Conservation (phyloP, 345 rosid genomes). For the Lepidium didymum region DNA sequence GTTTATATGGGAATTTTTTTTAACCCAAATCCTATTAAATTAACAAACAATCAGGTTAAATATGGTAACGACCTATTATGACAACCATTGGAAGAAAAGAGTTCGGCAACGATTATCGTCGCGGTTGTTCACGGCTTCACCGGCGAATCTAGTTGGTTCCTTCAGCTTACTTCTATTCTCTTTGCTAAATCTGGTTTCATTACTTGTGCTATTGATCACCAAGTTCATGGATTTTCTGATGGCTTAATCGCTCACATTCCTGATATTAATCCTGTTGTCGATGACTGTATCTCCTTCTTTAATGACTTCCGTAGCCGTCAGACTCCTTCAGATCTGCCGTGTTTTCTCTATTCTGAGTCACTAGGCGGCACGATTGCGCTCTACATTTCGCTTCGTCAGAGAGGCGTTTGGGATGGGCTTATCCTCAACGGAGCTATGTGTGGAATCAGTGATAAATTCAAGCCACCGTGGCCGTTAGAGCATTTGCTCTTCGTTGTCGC, state of each 20-base stretch:
- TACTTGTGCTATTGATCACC: constrained; percentile 89
- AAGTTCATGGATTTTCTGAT: constrained; percentile 95
- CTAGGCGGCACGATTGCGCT: constrained; percentile 89
- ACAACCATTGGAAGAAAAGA: too few species aligned
- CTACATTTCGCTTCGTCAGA: constrained; percentile 67
- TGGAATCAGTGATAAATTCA: constrained; percentile 84
- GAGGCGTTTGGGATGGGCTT: constrained; percentile 70
- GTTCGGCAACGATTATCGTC: constrained; percentile 14
- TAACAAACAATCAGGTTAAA: too few species aligned
- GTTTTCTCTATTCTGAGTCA: constrained; percentile 81
- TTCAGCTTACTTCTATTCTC: constrained; percentile 66
- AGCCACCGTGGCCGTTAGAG: constrained; percentile 97
- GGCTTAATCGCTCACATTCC: constrained; percentile 75
- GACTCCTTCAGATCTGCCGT: constrained; percentile 47
- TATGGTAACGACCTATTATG: too few species aligned
- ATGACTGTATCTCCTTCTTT: constrained; percentile 73
- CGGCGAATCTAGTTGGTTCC: constrained; percentile 77
- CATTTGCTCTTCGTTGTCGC: constrained; percentile 60
- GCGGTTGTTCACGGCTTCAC: constrained; percentile 95
- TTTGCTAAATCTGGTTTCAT: constrained; percentile 76
- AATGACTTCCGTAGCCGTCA: constrained; percentile 47
- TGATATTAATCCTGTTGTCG: constrained; percentile 69
- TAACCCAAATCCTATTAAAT: too few species aligned
- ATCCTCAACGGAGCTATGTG: constrained; percentile 93
- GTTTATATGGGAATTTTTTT: too few species aligned